Percentiles rank a stretch among this genome's conserved stretches.
Conservation (phyloP, 805 yeast species). For the Wickerhamomyces strasburgensis region DNA sequence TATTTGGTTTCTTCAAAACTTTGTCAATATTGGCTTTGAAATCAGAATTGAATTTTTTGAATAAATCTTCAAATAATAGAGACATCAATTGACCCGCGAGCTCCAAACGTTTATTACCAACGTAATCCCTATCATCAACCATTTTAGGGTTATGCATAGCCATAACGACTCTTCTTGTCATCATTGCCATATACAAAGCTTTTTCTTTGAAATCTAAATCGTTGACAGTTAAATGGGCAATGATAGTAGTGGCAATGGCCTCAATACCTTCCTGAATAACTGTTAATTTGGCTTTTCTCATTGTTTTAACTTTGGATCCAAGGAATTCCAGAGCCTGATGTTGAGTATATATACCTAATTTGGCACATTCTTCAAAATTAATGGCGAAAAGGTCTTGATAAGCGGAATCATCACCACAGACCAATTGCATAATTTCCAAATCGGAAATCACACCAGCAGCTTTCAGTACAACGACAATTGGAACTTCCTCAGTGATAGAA, state of each 20-base stretch:
- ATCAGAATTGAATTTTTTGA: constrained; percentile 92
- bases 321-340: constrained; percentile 89
- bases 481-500: constrained; percentile 91
- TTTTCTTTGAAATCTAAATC: constrained; percentile 88
- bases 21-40: constrained; percentile 94
- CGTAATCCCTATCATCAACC: constrained; percentile 99
- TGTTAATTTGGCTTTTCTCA: constrained; percentile 82
- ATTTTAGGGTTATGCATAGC: constrained; percentile 89
- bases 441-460: constrained; percentile 95
- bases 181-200: constrained; percentile 89
- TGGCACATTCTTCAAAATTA: constrained; percentile 91
- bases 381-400: constrained; percentile 92
- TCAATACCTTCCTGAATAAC: constrained; percentile 92
- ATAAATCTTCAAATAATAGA: constrained; percentile 89
- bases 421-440: constrained; percentile 87
- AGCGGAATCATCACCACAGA: constrained; percentile 82
- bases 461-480: constrained; percentile 86
- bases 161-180: constrained; percentile 95
- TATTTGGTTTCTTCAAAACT: constrained; percentile 85
- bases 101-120: constrained; percentile 95
- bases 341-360: constrained; percentile 80
- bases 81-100: constrained; percentile 97
- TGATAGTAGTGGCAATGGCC: constrained; percentile 91
- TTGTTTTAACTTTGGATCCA: constrained; percentile 88
- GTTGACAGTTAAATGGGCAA: constrained; percentile 87